Evolutionary conservation across 768 basidiomycete genomes (phyloP).

Genomic region (Candolleomyces eurysporus): DNA sequence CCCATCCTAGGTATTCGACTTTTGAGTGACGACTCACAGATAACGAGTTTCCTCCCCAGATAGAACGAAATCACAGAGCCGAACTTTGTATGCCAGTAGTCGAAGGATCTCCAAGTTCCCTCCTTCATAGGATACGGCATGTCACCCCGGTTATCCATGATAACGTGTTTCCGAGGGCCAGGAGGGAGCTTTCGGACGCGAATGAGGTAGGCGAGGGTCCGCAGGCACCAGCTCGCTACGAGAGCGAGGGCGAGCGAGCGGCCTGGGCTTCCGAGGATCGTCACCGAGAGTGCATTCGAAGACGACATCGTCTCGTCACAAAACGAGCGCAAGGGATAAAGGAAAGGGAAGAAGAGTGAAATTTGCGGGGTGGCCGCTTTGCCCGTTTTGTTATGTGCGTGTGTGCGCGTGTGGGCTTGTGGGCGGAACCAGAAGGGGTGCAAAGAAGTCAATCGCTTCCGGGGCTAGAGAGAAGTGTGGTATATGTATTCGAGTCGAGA

Average conservation of each 20-base stretch:
- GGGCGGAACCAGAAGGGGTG: no score
- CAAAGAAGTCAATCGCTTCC: no score
- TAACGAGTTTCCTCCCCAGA: slow-evolving; percentile 19
- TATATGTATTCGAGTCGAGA: no score
- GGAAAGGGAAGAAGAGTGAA: no score
- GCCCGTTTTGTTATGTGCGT: no score
- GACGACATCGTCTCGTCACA: no score
- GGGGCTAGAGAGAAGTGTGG: no score
- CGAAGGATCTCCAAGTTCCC: background rate
- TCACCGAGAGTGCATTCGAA: background rate
- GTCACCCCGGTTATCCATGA: slow-evolving; percentile 2
- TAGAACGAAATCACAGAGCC: slow-evolving; percentile 19
- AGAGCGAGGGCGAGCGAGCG: background rate
- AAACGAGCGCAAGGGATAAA: no score
- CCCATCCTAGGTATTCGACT: background rate
- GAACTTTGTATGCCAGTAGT: slow-evolving; percentile 1
- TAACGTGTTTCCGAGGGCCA: background rate
- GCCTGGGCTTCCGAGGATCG: background rate
- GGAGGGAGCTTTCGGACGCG: background rate
- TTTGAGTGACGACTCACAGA: slow-evolving; percentile 11
- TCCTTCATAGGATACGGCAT: background rate
- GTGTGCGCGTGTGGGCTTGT: no score
- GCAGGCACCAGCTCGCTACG: background rate
- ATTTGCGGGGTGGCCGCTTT: no score
- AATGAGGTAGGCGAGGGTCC: background rate